Conservation (phyloP, 495 filamentous ascomycete species). For the Talaromyces trachyspermus region DNA sequence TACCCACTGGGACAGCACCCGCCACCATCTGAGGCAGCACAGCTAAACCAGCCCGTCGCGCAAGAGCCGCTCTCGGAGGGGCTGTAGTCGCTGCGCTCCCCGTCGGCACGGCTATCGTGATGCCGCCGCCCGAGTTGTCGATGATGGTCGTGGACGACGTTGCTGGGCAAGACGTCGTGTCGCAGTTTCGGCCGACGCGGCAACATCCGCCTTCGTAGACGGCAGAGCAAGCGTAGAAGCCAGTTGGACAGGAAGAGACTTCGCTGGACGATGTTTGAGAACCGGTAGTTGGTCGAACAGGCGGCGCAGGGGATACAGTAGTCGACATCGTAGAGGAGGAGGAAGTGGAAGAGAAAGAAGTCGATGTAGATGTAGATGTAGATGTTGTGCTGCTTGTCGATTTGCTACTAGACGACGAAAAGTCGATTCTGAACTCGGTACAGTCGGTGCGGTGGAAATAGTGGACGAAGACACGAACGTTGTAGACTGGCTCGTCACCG, state of each 20-base stretch:
- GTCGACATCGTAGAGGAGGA: conserved; percentile 17
- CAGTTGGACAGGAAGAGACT: conserved; percentile 55
- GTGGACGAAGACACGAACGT: conserved; percentile 33
- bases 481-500: conserved; percentile 39
- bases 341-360: conserved; percentile 7
- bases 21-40: conserved; percentile 56
- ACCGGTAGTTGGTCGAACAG: conserved; percentile 45
- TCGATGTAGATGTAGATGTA: conserved; percentile 9
- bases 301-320: conserved; percentile 26
- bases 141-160: conserved; percentile 52
- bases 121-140: conserved; percentile 51
- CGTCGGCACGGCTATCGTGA: conserved; percentile 60
- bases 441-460: conserved; percentile 24
- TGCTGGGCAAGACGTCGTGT: conserved; percentile 60
- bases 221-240: conserved; percentile 67
- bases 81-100: conserved; percentile 30
- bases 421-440: conserved; percentile 10
- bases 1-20: conserved; percentile 76
- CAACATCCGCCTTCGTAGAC: conserved; percentile 69
- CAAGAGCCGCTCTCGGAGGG: conserved; percentile 34
- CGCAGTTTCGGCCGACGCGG: conserved; percentile 75
- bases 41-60: conserved; percentile 71
- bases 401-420: conserved; percentile 18
- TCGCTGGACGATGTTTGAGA: conserved; percentile 22
- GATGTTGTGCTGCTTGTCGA: conserved; percentile 18